Base-by-base conservation (phyloP, 805 yeast genomes). In the Metschnikowia orientalis region DNA sequence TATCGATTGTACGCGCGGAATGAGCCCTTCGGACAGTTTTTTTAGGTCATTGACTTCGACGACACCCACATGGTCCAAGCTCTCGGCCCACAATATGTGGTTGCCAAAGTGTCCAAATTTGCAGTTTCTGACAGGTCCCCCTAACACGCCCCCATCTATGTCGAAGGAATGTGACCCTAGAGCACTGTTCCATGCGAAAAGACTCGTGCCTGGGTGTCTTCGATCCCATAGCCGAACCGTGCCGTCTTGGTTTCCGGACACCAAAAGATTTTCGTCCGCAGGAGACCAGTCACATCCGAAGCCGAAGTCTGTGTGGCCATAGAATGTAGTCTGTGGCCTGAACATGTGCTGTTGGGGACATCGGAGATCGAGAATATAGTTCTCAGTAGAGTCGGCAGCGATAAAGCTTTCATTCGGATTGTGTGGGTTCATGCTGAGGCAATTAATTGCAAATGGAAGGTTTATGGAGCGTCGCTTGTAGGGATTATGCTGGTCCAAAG, bases 231-330 rank as follows among this genome's bases (percentile, higher is more conserved):
- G 42, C 24, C 74, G 56, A 8, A 76, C 67, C 6, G 78, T 67
- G 2, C 78, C 71, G 50, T 78, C 84, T 50, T 78, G 83, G 45
- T 69, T 73, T 5, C 83, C 83, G 0, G 81, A 70, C 4, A 74
- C 69, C 11, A 77, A 41, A 4, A 59, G 44, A 28, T 67, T 54
- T 9, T 66, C 73, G 40, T 67, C 57, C 5, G 35, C 30, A 1
- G 61, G 56, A 2, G 63, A 59, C 82, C 83, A 78, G 44, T 76
- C 81, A 47, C 81, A 77, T 24, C 77, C 62, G 41, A 77, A 77
- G 3, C 77, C 71, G 47, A 50, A 77, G 47, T 78, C 83, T 30
- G 54, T 52, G 49, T 77, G 83, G 6, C 78, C 79, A 15, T 37
- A 35, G 21, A 67, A 39, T 4, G 41, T 20, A 10, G 24, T 28